A percentile compares a stretch with the other conserved stretches of the same genome.
Evolutionary conservation across 345 rosid species (phyloP).

Genomic region (Salix exigua): DNA sequence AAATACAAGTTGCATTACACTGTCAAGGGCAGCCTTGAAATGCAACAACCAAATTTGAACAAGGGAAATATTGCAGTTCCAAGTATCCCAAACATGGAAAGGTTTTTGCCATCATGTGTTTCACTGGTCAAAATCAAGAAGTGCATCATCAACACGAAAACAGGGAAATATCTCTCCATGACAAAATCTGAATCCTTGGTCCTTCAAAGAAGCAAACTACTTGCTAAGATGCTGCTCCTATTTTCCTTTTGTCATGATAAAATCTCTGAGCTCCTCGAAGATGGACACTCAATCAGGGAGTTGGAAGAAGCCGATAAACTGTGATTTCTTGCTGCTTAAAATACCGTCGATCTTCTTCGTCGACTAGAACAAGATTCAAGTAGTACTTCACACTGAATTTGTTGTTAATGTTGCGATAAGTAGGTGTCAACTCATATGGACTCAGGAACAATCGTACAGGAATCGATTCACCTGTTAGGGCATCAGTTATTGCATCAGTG

Average conservation of each 20-base stretch:
- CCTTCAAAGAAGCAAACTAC: not conserved
- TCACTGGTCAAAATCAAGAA: not conserved
- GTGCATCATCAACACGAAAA: not conserved
- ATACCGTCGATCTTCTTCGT: conserved; percentile 93
- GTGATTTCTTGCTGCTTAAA: conserved; percentile 96
- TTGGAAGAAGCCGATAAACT: conserved; percentile 72
- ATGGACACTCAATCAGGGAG: conserved; percentile 27
- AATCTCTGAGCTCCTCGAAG: not conserved
- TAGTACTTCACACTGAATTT: conserved; percentile 91
- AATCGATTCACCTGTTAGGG: conserved; percentile 75
- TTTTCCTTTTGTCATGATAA: not conserved
- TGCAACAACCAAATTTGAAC: not conserved
- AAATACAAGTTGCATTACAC: not conserved
- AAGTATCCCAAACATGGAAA: not conserved
- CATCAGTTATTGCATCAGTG: not conserved
- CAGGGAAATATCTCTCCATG: not conserved
- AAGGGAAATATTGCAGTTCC: not conserved
- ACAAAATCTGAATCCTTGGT: not conserved
- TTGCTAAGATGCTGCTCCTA: not conserved
- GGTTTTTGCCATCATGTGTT: not conserved
- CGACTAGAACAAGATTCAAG: conserved; percentile 88
- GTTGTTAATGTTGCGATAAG: conserved; percentile 88
- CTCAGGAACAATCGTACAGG: conserved; percentile 88
- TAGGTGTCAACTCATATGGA: conserved; percentile 91
- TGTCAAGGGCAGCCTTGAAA: not conserved